These are phyloP conservation scores for Globisporangium orthogonon DNA, from an alignment of 352 stramenopile genomes.

Conservation along the genomic window DNA sequence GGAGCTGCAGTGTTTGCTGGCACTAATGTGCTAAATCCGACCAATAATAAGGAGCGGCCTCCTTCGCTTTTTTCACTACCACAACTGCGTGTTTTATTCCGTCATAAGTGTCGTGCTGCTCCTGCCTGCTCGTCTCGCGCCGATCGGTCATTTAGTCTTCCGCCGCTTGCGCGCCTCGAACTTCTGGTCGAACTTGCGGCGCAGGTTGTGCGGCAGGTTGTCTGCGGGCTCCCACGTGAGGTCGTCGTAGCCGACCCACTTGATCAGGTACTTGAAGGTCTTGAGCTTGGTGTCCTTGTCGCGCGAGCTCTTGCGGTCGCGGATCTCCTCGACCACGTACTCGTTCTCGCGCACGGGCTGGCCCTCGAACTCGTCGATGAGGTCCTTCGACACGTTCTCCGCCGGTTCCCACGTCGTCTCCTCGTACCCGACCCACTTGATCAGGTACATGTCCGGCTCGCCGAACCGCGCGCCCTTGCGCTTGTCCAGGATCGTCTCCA, in stretches of 20 bases:
- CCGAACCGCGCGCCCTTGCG: conserved; percentile 34
- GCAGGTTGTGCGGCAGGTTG: conserved; percentile 72
- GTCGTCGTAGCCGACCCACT: conserved; percentile 82
- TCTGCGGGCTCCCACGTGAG: conserved; percentile 71
- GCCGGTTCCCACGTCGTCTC: conserved; percentile 76
- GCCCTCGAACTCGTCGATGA: conserved; percentile 76
- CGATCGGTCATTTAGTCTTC: conserved; percentile 4
- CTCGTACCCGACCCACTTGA: conserved; percentile 81
- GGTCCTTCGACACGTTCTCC: conserved; percentile 68
- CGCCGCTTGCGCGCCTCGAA: conserved; percentile 31
- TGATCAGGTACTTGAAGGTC: conserved; percentile 78
- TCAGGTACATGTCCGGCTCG: conserved; percentile 62
- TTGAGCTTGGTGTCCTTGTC: conserved; percentile 64
- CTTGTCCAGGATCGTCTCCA: conserved; percentile 68
- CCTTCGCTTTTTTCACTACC: background rate
- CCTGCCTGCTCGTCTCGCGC: too few species aligned
- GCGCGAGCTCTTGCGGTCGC: conserved; percentile 52
- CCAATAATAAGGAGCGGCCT: background rate
- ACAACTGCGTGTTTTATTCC: background rate
- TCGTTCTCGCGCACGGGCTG: conserved; percentile 68
- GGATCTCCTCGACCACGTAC: conserved; percentile 70
- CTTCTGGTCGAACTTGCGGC: conserved; percentile 75
- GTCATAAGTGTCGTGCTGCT: too few species aligned
- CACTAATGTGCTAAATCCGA: background rate
- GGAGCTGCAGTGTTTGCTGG: background rate